These are phyloP conservation scores for Sporothrix variecibatus DNA, from an alignment of 2,329 filamentous ascomycete species.

Conservation along the genomic window DNA sequence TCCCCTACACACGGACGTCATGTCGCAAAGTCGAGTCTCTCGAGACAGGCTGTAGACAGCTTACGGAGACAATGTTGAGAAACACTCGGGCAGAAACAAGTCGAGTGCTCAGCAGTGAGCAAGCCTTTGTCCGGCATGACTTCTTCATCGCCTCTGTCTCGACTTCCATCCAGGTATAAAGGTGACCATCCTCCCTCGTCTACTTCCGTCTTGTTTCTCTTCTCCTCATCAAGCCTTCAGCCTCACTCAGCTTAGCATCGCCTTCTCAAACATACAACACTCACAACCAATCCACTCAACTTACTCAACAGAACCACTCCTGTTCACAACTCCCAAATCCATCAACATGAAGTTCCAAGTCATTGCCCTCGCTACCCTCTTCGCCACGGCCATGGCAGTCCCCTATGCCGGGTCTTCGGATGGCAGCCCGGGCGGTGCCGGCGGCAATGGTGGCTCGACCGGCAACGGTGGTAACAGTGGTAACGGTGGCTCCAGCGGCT, in stretches of 20 bases:
- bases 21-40: neutral
- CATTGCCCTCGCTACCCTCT: neutral
- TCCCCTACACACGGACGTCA: neutral
- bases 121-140: neutral
- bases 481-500: neutral
- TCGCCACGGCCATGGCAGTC: neutral
- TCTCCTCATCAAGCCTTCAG: slow-evolving; percentile 7
- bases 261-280: neutral
- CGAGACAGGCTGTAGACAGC: neutral
- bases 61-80: neutral
- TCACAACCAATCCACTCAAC: neutral
- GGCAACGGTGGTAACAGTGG: neutral
- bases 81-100: neutral
- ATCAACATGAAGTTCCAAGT: slow-evolving; percentile 12
- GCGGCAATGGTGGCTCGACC: neutral
- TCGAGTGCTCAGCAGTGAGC: neutral
- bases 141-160: neutral
- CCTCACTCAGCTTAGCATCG: neutral
- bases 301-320: neutral
- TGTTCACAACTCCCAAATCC: neutral
- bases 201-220: neutral
- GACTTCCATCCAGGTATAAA: neutral
- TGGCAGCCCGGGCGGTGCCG: neutral
- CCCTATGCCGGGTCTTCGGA: neutral
- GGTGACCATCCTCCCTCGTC: neutral